Conservation (phyloP, 768 basidiomycete species). For the Brasilioporus rufonigricans region DNA sequence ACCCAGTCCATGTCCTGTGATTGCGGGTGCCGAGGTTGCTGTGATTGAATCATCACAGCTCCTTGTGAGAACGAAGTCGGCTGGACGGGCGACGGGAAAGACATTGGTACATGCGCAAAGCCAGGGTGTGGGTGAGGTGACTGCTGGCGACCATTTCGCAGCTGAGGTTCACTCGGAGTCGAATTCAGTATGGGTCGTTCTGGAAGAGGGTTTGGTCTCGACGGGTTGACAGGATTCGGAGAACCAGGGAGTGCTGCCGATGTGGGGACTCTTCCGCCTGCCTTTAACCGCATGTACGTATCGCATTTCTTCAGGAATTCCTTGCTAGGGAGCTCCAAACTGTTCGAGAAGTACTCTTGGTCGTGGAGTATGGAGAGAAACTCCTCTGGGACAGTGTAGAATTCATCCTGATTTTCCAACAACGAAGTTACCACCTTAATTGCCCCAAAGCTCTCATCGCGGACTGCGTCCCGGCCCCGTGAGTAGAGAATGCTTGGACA, state of each 20-base stretch:
- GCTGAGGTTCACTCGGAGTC: constrained; percentile 37
- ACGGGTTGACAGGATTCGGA: constrained; percentile 20
- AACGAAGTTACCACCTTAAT: constrained; percentile 84
- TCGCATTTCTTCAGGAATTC: constrained; percentile 96
- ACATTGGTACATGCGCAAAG: constrained; percentile 41
- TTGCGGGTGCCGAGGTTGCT: constrained; percentile 38
- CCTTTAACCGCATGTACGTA: constrained; percentile 77
- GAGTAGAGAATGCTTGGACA: constrained; percentile 97
- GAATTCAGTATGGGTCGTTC: constrained; percentile 48
- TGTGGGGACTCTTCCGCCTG: constrained; percentile 48
- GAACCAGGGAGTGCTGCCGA: constrained; percentile 28
- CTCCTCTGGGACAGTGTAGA: constrained; percentile 92
- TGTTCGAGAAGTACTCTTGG: constrained; percentile 88
- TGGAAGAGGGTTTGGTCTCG: constrained; percentile 33
- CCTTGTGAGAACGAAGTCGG: constrained; percentile 46
- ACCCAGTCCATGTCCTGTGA: constrained; percentile 46
- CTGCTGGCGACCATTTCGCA: constrained; percentile 40
- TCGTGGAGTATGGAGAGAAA: constrained; percentile 84
- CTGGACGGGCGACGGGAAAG: constrained; percentile 44
- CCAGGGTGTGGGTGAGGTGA: constrained; percentile 41
- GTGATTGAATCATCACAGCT: constrained; percentile 42
- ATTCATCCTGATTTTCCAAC: constrained; percentile 92
- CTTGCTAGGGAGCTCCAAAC: constrained; percentile 86
- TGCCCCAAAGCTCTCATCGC: constrained; percentile 90
- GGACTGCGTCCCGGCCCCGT: constrained; percentile 76